phyloP scores from a whole-genome alignment of 345 rosid genomes.

The Melastoma malabathricum region DNA sequence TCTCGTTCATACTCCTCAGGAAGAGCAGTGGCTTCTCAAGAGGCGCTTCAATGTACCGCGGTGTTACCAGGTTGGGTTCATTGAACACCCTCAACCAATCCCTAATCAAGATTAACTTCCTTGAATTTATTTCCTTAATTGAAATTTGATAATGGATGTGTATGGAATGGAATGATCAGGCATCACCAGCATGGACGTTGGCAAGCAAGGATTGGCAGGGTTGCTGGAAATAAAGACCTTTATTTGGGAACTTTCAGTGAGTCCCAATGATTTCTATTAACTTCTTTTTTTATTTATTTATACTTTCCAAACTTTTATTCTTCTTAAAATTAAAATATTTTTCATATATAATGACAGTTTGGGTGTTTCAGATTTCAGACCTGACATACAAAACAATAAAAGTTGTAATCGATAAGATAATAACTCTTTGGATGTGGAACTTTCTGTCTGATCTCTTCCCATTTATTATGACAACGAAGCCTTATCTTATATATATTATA shows the following conservation, averaged over 20 bases:
- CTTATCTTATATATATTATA: too few relatives aligned
- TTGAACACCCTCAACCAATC: too few relatives aligned
- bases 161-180: constrained; percentile 16
- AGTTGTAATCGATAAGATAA: too few relatives aligned
- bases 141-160: background rate
- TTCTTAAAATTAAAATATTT: too few relatives aligned
- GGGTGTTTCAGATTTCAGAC: too few relatives aligned
- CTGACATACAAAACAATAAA: too few relatives aligned
- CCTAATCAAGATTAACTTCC: background rate
- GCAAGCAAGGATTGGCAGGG: constrained; percentile 99
- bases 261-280: constrained; percentile 7
- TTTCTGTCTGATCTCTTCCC: too few relatives aligned
- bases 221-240: constrained; percentile 99
- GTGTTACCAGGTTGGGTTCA: constrained; percentile 67
- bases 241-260: constrained; percentile 96
- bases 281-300: background rate
- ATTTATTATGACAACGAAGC: too few relatives aligned
- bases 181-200: constrained; percentile 99
- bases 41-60: constrained; percentile 99
- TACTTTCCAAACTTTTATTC: background rate
- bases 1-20: constrained; percentile 21
- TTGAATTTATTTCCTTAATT: constrained; percentile 1
- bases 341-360: too few relatives aligned
- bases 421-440: too few relatives aligned
- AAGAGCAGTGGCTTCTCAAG: constrained; percentile 98